Percentiles rank a stretch among this genome's conserved stretches.
These are phyloP conservation scores for Solidago caesia DNA, from an alignment of 129 eudicot species.

Conservation along the genomic window DNA sequence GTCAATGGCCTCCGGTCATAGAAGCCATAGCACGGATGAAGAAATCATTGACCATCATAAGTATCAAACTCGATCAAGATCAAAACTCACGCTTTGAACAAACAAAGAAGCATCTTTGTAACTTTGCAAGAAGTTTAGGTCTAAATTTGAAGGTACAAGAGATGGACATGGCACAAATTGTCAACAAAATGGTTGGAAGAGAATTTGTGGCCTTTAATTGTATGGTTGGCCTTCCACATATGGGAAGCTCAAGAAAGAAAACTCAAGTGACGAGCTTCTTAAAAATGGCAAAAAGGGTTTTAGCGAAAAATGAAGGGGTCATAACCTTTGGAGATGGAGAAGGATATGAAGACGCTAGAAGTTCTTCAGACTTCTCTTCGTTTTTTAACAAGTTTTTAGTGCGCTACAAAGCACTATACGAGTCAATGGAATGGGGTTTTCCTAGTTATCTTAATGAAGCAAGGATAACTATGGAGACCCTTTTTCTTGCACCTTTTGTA, in stretches of 20 bases:
- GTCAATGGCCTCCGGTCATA: conserved; percentile 62
- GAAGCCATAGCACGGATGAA: conserved; percentile 44
- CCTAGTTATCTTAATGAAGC: conserved; percentile 57
- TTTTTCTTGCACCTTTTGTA: conserved; percentile 52
- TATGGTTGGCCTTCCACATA: conserved; percentile 62
- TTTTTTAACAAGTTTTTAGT: conserved; percentile 36
- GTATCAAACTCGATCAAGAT: conserved; percentile 41
- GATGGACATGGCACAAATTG: conserved; percentile 33
- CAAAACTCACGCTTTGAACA: conserved; percentile 33
- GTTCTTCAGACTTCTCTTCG: conserved; percentile 21
- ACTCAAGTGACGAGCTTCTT: conserved; percentile 37
- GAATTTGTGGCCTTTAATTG: conserved; percentile 62
- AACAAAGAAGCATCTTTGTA: conserved; percentile 39
- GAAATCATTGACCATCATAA: conserved; percentile 45
- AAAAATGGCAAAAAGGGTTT: conserved; percentile 33
- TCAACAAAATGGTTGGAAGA: conserved; percentile 14
- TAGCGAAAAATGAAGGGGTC: conserved; percentile 40
- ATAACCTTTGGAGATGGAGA: conserved; percentile 57
- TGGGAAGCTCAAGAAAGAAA: conserved; percentile 41
- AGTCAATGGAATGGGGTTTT: conserved; percentile 53
- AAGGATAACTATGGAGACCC: conserved; percentile 62
- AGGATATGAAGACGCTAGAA: conserved; percentile 17
- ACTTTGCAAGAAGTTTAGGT: conserved; percentile 41
- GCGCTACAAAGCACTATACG: conserved; percentile 50
- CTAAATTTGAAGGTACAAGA: conserved; percentile 42